Conservation (phyloP, 495 filamentous ascomycete species). For the Aspergillus sclerotioniger region DNA sequence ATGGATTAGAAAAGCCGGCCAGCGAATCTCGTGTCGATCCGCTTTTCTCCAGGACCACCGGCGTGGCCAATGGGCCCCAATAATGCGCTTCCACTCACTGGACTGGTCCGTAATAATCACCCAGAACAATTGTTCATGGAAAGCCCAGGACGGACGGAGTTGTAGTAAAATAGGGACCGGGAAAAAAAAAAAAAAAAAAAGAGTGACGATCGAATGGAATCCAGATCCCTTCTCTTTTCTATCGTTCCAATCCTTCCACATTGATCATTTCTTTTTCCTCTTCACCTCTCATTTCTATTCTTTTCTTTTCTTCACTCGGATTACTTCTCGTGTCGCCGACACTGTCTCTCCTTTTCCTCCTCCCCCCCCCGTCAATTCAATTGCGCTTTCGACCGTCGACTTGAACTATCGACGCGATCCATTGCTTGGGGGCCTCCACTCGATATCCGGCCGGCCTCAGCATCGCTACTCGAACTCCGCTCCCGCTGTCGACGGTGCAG, state of each 20-base stretch:
- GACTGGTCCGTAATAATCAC: conserved; percentile 7
- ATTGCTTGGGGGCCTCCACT: conserved; percentile 9
- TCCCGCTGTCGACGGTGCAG: conserved; percentile 17
- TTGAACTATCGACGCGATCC: conserved; percentile 3
- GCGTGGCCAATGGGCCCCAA: conserved; percentile 13
- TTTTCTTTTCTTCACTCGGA: conserved; percentile 11
- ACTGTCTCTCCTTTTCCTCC: conserved; percentile 11
- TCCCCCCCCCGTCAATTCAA: conserved; percentile 9
- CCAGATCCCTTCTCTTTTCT: conserved; percentile 29
- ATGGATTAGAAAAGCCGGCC: background rate
- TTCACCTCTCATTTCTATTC: conserved; percentile 7
- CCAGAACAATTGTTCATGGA: background rate
- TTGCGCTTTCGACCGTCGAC: conserved; percentile 1
- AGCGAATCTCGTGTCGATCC: conserved; percentile 17
- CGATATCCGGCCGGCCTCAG: conserved; percentile 9
- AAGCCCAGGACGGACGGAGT: background rate
- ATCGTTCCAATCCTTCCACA: conserved; percentile 17
- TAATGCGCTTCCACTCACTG: conserved; percentile 13
- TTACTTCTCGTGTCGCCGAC: conserved; percentile 10
- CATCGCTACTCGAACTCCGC: conserved; percentile 13
- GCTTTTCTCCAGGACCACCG: conserved; percentile 8
- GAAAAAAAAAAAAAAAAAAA: conserved; percentile 8
- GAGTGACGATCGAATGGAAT: conserved; percentile 24
- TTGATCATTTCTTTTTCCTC: conserved; percentile 9
- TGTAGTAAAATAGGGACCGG: conserved; percentile 4